A percentile compares a stretch with the other conserved stretches of the same genome.
Evolutionary conservation across 148 eudicot species (phyloP).

Genomic region (Beta vulgaris): DNA sequence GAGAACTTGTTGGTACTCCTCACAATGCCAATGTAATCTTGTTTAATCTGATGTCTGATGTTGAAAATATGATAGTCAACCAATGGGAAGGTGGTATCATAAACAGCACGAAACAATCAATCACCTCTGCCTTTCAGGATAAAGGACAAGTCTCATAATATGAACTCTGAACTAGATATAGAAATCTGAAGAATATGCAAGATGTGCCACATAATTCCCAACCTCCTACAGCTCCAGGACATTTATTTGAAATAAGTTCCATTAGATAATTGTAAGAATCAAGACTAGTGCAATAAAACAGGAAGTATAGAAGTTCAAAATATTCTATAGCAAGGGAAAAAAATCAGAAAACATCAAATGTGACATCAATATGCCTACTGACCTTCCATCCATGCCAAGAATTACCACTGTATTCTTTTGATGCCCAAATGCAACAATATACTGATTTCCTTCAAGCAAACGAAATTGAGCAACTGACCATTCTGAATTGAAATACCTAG

Average conservation of each 20-base stretch:
- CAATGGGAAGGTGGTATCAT: too few relatives aligned
- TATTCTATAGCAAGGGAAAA: neutral
- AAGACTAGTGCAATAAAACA: too few relatives aligned
- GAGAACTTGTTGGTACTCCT: neutral
- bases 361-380: slow-evolving; percentile 17
- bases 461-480: slow-evolving; percentile 91
- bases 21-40: neutral
- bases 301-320: neutral
- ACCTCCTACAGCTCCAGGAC: neutral
- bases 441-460: slow-evolving; percentile 71
- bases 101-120: too few relatives aligned
- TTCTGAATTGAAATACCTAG: slow-evolving; percentile 87
- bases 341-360: neutral
- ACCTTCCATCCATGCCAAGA: slow-evolving; percentile 92
- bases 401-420: slow-evolving; percentile 77
- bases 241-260: neutral
- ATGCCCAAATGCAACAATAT: slow-evolving; percentile 83
- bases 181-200: neutral
- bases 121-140: too few relatives aligned
- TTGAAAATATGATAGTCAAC: too few relatives aligned
- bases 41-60: neutral
- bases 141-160: neutral
- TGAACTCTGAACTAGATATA: neutral
- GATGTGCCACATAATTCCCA: too few relatives aligned
- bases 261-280: too few relatives aligned